Base-by-base conservation (phyloP, 2,329 filamentous ascomycete species). In the Amylocarpus encephaloides region DNA sequence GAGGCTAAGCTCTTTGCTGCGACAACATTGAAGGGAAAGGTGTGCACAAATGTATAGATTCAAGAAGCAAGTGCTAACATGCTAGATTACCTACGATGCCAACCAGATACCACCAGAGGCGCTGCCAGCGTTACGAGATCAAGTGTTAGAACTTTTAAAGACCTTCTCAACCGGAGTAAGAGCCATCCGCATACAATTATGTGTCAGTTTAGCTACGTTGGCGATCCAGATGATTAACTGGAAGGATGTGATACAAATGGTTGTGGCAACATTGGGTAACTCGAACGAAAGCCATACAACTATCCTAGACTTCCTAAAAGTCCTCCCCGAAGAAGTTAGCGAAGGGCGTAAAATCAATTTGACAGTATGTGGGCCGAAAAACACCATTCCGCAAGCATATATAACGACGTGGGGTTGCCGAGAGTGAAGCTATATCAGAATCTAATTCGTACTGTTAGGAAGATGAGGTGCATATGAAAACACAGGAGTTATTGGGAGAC, bases 271-370 rank as follows among this genome's bases (percentile, higher is more conserved):
- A 39, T 79, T 97, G 50, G 85, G 86, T 59, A 81, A 79, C 67
- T 85, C 86, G 64, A 80, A 85, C 53, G 82, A 84, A 65, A 89
- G 86, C 67, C 82, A 93, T 63, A 82, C 90, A 58, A 93, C 87
- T 68, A 86, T 97, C 64, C 77, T 98, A 65, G 93, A 98, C 70
- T 98, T 98, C 70, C 78, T 98, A 59, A 90, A 89, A 70, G 91
- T 98, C 64, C 83, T 98, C 59, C 93, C 93, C 50, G 93, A 98
- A 77, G 93, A 98, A 79, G 93, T 98, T 66, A 97, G 88, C 62
- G 92, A 98, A 78, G 93, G 93, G 73, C 89, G 93, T 73, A 98
- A 97, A 76, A 96, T 98, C 79, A 95, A 90, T 78, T 80, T 98
- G 73, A 91, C 89, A 82, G 91, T 95, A 93, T 76, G 89, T 92